Evolutionary conservation across 495 filamentous ascomycete genomes (phyloP), one percentile per base, ranked within the genome.

Genomic region (Aspergillus sparsus): DNA sequence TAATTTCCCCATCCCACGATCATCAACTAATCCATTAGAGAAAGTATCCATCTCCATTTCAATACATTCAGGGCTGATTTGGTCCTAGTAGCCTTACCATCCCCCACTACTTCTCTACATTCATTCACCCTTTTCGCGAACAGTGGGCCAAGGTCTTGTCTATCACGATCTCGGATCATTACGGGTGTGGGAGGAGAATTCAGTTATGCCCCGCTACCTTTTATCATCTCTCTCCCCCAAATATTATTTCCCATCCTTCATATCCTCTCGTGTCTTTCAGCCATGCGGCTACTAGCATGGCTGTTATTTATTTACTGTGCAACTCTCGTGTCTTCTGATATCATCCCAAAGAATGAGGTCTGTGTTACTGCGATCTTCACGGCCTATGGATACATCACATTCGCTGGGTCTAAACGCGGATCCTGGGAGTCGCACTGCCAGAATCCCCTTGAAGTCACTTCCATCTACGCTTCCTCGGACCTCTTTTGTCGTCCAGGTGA

Each of bases 381-480:
- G 7, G 72, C 74, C 5, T 72, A 71, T 55, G 68, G 68, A 49
- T 78, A 76, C 53, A 66, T 80, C 47, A 60, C 66, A 1, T 80
- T 80, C 52, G 55, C 64, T 9, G 74, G 70, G 2, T 13, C 55
- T 32, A 61, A 67, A 3, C 52, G 66, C 15, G 62, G 52, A 0
- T 58, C 66, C 39, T 78, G 71, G 63, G 60, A 67, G 6, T 61
- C 61, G 1, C 62, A 69, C 49, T 80, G 77, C 54, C 71, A 69
- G 32, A 75, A 77, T 44, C 64, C 68, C 0, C 53, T 76, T 0
- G 59, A 66, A 33, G 71, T 76, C 7, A 68, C 63, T 5, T 80
- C 76, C 7, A 75, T 77, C 13, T 80, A 78, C 50, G 76, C 76
- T 5, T 62, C 74, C 1, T 63, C 73, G 1, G 66, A 73, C 2